Evolutionary conservation across 2,329 filamentous ascomycete genomes (phyloP), one percentile per base, ranked within the genome.

Genomic region (Colletotrichum costaricense): DNA sequence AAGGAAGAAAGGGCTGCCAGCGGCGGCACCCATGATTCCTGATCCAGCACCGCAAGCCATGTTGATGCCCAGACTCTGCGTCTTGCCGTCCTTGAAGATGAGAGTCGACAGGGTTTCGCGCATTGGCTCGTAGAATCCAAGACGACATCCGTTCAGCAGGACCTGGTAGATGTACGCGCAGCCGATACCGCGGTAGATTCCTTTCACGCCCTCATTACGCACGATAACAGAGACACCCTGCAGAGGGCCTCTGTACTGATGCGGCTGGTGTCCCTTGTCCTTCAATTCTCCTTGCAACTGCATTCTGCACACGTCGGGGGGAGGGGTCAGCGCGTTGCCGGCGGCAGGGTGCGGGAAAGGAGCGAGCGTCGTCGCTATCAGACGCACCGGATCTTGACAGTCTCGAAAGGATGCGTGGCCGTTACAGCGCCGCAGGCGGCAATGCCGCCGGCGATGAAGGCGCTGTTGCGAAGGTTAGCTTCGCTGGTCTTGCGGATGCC

Each of bases 91-190:
- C 74, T 90, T 88, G 84, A 94, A 93, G 69, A 98, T 82, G 63
- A 94, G 85, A 6, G 86, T 87, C 1, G 95, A 92, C 57, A 97
- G 81, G 26, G 87, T 88, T 62, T 90, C 88, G 80, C 97, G 94
- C 84, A 98, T 91, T 5, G 97, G 97, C 82, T 99, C 97, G 88
- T 99, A 99, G 88, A 99, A 98, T 74, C 97, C 95, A 68, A 99
- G 88, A 68, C 97, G 94, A 84, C 95, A 99, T 79, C 97, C 97
- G 83, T 99, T 99, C 79, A 99, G 92, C 64, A 97, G 91, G 79
- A 98, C 91, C 86, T 99, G 97, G 86, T 99, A 99, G 80, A 98
- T 88, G 83, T 98, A 99, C 77, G 97, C 97, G 80, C 93, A 95
- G 26, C 94, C 94, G 71, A 99, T 88, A 67, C 97, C 97, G 74